Conservation (phyloP, 164 flowering plant genomes). For the Liriodendron chinense region DNA sequence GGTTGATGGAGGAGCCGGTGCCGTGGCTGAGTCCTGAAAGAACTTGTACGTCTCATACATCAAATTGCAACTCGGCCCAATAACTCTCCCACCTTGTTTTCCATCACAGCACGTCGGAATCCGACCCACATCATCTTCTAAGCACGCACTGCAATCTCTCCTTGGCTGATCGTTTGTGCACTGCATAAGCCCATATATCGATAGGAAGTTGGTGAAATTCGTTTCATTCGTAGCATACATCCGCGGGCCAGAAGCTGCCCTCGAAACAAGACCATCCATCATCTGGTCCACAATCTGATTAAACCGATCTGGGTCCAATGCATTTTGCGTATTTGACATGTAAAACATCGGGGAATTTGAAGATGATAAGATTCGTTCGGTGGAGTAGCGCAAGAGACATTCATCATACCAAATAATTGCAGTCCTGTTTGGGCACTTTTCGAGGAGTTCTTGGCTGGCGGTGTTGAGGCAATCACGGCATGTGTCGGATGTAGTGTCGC, state of each 20-base stretch:
- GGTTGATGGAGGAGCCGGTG: not conserved
- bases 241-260: not conserved
- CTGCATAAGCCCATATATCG: constrained; percentile 24
- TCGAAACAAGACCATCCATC: not conserved
- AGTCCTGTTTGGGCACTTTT: not conserved
- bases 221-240: constrained; percentile 12
- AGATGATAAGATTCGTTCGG: not conserved
- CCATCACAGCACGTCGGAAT: constrained; percentile 12
- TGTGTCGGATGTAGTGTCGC: not conserved
- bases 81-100: constrained; percentile 13
- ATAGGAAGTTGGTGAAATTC: not conserved
- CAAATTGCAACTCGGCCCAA: constrained; percentile 23
- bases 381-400: constrained; percentile 10
- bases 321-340: not conserved
- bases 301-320: not conserved
- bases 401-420: constrained; percentile 8
- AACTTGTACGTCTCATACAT: constrained; percentile 16
- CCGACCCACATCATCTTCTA: constrained; percentile 6
- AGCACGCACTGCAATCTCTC: constrained; percentile 18
- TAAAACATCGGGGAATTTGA: not conserved
- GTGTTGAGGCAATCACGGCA: constrained; percentile 3
- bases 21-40: not conserved
- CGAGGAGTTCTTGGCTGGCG: not conserved
- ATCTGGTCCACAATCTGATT: not conserved
- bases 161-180: constrained; percentile 23